Base-by-base conservation (phyloP, 2,329 filamentous ascomycete genomes). In the Chaetomium globosum region DNA sequence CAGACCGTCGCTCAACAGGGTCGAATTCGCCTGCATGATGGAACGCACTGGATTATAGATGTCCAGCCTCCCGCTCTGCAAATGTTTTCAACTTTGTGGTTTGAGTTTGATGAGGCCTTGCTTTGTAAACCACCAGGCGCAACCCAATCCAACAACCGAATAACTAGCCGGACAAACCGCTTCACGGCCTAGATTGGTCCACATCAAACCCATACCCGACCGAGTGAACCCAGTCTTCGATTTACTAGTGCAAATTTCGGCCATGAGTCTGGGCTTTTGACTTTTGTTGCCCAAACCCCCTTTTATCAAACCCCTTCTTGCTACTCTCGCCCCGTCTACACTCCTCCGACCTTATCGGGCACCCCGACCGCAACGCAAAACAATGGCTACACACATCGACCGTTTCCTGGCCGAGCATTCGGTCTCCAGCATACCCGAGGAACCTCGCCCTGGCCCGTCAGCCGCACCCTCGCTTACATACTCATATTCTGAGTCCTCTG, bases 381-480 rank as follows among this genome's bases (percentile, higher is more conserved):
- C 69, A 58, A 80, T 80, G 78, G 72, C 75, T 51, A 63, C 75
- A 23, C 71, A 72, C 59, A 71, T 76, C 60, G 77, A 80, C 65
- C 78, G 79, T 68, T 73, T 78, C 66, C 74, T 81, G 48, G 76
- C 77, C 67, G 74, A 78, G 67, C 75, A 80, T 31, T 73, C 77
- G 39, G 70, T 77, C 60, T 76, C 78, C 69, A 79, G 78, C 73
- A 76, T 81, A 43, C 80, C 81, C 23, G 76, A 80, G 67, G 81
- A 83, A 68, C 78, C 80, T 62, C 65, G 64, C 68, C 63, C 70
- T 1, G 71, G 80, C 1, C 80, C 81, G 51, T 87, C 85, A 13
- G 77, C 82, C 56, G 85, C 84, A 0, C 86, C 87, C 1, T 88
- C 86, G 1, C 80, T 89, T 63, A 87, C 85, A 63, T 88, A 85